Base-by-base conservation (phyloP, 1,284 basidiomycete species). In the Puccinia novopanici region DNA sequence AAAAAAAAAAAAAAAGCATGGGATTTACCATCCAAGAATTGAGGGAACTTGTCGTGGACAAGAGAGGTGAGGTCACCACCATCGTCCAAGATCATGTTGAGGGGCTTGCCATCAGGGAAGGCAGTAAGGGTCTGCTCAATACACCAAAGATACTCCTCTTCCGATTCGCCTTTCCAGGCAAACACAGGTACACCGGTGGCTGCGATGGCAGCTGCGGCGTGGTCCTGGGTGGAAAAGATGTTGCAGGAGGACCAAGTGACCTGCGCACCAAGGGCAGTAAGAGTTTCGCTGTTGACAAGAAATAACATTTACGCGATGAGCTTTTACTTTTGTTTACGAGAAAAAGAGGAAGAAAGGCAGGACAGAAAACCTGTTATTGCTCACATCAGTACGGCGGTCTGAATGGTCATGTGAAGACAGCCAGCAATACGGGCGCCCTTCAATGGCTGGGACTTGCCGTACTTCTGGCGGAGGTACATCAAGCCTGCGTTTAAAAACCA, bases 191-290 rank as follows among this genome's bases (percentile, higher is more conserved):
- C 93, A 84, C 96, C 96, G 82, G 97, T 97, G 37, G 95, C 96
- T 82, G 96, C 96, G 84, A 99, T 98, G 84, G 94, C 97, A 83
- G 96, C 93, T 82, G 96, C 97, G 82, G 96, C 96, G 88, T 99
- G 96, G 87, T 99, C 96, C 85, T 88, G 97, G 81, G 96, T 99
- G 80, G 97, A 99, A 89, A 97, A 99, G 87, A 99, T 99, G 90
- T 99, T 99, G 89, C 95, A 98, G 84, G 96, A 99, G 67, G 97
- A 99, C 97, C 96, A 99, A 84, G 96, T 91, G 83, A 99, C 96
- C 87, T 98, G 92, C 83, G 97, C 96, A 86, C 96, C 96, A 85
- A 99, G 91, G 83, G 91, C 92, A 83, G 91, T 92, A 84, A 99
- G 90, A 82, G 95, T 98, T 89, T 98, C 95, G 86, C 98, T 97